Evolutionary conservation across 768 basidiomycete species (phyloP).

Genomic region (Podaxis mareebaensis): DNA sequence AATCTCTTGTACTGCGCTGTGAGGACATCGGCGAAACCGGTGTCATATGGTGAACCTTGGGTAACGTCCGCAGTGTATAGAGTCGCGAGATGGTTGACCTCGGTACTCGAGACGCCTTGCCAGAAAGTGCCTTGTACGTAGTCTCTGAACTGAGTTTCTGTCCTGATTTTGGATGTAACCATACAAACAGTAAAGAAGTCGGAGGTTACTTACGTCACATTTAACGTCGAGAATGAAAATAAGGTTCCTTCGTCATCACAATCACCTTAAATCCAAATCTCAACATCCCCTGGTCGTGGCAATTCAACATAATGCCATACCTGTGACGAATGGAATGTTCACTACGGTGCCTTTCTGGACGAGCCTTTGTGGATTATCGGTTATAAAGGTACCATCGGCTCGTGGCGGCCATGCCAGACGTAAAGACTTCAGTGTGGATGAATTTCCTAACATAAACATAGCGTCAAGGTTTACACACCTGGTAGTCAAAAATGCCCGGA

Average conservation of each 20-base stretch:
- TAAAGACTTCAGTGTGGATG: slow-evolving; percentile 31
- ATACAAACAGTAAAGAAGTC: slow-evolving; percentile 4
- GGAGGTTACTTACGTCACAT: slow-evolving; percentile 36
- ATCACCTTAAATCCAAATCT: slow-evolving; percentile 31
- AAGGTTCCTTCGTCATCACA: slow-evolving; percentile 57
- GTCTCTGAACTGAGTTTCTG: slow-evolving; percentile 22
- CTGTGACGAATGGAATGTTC: slow-evolving; percentile 46
- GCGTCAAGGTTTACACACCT: slow-evolving; percentile 29
- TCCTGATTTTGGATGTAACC: not conserved
- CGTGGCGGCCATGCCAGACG: slow-evolving; percentile 49
- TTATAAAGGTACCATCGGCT: slow-evolving; percentile 50
- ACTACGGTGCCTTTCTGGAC: slow-evolving; percentile 45
- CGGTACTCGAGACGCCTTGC: slow-evolving; percentile 20
- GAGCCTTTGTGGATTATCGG: slow-evolving; percentile 41
- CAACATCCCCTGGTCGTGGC: not conserved
- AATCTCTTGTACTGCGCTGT: slow-evolving; percentile 53
- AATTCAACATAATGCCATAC: not conserved
- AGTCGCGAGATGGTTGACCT: slow-evolving; percentile 21
- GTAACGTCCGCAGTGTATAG: slow-evolving; percentile 38
- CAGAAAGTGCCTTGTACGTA: slow-evolving; percentile 30
- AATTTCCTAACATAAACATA: not conserved
- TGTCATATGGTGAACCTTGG: slow-evolving; percentile 51
- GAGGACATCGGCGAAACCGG: slow-evolving; percentile 38
- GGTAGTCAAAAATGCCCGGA: slow-evolving; percentile 43
- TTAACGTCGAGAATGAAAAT: slow-evolving; percentile 42